phyloP scores from a whole-genome alignment of 2,329 filamentous ascomycete genomes.

The Onygena corvina region DNA sequence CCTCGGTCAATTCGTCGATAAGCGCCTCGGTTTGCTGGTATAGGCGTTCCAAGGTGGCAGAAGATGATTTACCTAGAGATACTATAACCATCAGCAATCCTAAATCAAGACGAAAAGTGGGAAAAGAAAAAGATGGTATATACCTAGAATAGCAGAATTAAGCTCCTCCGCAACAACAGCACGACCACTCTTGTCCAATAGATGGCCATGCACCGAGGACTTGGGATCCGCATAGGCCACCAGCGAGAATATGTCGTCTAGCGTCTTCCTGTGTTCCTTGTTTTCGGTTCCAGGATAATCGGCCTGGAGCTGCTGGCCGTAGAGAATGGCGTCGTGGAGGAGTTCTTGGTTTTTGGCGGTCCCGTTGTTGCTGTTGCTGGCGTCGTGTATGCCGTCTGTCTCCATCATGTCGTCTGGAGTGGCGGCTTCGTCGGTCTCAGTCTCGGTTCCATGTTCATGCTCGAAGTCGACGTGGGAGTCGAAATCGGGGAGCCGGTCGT shows the following conservation, averaged over 20 bases:
- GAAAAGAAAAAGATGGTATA: conserved; percentile 14
- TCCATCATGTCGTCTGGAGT: conserved; percentile 31
- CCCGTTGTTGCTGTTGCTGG: conserved; percentile 34
- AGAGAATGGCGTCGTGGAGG: conserved; percentile 58
- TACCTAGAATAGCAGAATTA: conserved; percentile 84
- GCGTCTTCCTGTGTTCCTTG: conserved; percentile 56
- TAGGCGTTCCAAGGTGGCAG: conserved; percentile 70
- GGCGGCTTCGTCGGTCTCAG: conserved; percentile 18
- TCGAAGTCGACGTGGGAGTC: not conserved
- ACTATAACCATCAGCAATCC: conserved; percentile 42
- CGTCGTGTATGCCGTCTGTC: too few relatives aligned
- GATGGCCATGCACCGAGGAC: conserved; percentile 61
- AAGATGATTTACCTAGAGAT: conserved; percentile 78
- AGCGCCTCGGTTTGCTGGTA: conserved; percentile 78
- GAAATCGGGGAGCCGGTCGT: conserved; percentile 34
- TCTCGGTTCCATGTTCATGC: conserved; percentile 24
- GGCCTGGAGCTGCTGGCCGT: conserved; percentile 63
- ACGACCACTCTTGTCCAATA: conserved; percentile 64
- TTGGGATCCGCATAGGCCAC: conserved; percentile 76
- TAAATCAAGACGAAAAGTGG: conserved; percentile 11
- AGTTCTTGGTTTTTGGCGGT: conserved; percentile 38
- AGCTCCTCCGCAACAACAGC: conserved; percentile 79
- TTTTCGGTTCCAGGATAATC: conserved; percentile 65
- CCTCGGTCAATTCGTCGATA: conserved; percentile 66
- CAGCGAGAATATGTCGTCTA: conserved; percentile 77